These are phyloP conservation scores for Ilex aquifolium DNA, from an alignment of 257 asterid species.

Conservation along the genomic window DNA sequence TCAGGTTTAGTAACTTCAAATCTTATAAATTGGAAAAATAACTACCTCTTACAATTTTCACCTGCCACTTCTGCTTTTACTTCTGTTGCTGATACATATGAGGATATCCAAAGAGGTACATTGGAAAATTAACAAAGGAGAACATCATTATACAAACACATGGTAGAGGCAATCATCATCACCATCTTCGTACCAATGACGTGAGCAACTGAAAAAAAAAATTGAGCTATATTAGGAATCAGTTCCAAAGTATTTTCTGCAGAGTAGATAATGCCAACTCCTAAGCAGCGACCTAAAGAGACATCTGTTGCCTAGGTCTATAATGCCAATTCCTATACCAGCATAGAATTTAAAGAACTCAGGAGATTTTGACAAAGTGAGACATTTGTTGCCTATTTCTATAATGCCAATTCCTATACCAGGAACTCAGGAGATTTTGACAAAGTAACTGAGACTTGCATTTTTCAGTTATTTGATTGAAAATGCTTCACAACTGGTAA, in stretches of 20 bases:
- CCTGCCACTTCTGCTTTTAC: no score
- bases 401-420: not conserved
- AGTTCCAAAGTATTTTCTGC: not conserved
- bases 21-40: no score
- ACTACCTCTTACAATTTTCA: no score
- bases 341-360: not conserved
- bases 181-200: slow-evolving; percentile 89
- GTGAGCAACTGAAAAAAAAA: slow-evolving; percentile 65
- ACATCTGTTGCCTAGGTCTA: not conserved
- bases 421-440: not conserved
- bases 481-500: no score
- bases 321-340: not conserved
- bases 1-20: no score
- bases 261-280: not conserved
- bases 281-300: not conserved
- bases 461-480: no score
- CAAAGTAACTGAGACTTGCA: not conserved
- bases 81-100: not conserved
- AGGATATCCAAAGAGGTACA: slow-evolving; percentile 13
- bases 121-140: slow-evolving; percentile 16
- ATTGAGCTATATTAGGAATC: slow-evolving; percentile 12
- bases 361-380: not conserved
- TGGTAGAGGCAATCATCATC: slow-evolving; percentile 11
- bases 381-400: no score
- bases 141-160: slow-evolving; percentile 9